phyloP scores from a whole-genome alignment of 306 rosid genomes.

The Pueraria montana region DNA sequence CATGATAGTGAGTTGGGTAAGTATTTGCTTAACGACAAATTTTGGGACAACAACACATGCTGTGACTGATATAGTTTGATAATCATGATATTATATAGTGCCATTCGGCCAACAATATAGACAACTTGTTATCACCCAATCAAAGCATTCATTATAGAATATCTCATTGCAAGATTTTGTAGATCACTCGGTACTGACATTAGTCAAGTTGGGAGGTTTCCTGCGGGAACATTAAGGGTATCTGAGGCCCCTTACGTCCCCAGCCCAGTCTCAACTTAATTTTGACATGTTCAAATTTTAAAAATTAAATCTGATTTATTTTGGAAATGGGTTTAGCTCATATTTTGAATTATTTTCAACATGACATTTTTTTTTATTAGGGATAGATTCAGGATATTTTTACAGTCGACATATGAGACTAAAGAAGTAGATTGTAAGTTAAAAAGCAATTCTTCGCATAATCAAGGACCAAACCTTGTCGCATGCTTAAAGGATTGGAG shows the following conservation, averaged over 20 bases:
- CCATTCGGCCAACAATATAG: constrained; percentile 5
- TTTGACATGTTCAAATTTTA: background rate
- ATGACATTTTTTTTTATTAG: background rate
- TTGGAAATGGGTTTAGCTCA: background rate
- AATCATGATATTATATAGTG: constrained; percentile 23
- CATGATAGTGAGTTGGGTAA: constrained; percentile 13
- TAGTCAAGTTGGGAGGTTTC: background rate
- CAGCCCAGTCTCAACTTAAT: background rate
- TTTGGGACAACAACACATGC: constrained; percentile 8
- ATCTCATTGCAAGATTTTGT: constrained; percentile 11
- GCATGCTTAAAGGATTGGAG: too few relatives aligned
- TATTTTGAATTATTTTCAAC: background rate
- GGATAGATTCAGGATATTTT: too few relatives aligned
- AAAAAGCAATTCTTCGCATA: too few relatives aligned
- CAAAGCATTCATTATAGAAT: constrained; percentile 7
- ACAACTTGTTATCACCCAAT: background rate
- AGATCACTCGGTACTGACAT: background rate
- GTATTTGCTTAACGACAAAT: constrained; percentile 13
- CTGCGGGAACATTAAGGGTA: too few relatives aligned
- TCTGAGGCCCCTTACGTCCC: too few relatives aligned
- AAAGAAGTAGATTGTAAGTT: too few relatives aligned
- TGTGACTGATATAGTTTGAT: constrained; percentile 19
- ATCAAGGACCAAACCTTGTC: too few relatives aligned
- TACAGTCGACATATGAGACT: too few relatives aligned
- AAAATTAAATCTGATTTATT: background rate